Conservation (phyloP, 805 yeast species). For the Nakazawaea sp. region DNA sequence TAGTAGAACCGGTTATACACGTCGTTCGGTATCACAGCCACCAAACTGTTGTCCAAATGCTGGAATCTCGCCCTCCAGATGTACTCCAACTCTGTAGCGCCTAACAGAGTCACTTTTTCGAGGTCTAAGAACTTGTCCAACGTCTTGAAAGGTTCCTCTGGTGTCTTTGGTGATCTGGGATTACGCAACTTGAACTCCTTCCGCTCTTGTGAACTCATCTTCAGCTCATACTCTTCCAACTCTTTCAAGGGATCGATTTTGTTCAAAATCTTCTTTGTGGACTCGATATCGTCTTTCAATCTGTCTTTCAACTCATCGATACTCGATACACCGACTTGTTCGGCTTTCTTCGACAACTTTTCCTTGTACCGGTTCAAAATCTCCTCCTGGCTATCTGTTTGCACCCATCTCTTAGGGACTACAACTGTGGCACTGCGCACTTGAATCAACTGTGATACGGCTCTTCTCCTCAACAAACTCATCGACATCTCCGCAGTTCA, state of each 20-base stretch:
- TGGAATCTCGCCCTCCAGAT: constrained; percentile 89
- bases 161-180: constrained; percentile 24
- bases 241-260: constrained; percentile 66
- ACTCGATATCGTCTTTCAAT: constrained; percentile 53
- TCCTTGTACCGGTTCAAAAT: constrained; percentile 31
- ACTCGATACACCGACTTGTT: constrained; percentile 33
- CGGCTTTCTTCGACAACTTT: constrained; percentile 33
- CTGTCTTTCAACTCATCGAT: constrained; percentile 57
- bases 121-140: constrained; percentile 65
- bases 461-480: constrained; percentile 1
- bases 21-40: constrained; percentile 53
- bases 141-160: constrained; percentile 55
- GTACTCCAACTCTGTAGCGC: constrained; percentile 59
- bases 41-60: constrained; percentile 47
- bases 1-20: constrained; percentile 58
- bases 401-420: constrained; percentile 1
- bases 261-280: constrained; percentile 47
- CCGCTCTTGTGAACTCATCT: constrained; percentile 14
- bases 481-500: constrained; percentile 2
- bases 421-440: constrained; percentile 5
- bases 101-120: constrained; percentile 53
- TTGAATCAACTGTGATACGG: background rate
- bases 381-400: constrained; percentile 20
- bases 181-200: constrained; percentile 26
- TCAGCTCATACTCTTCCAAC: constrained; percentile 40